Evolutionary conservation across 495 filamentous ascomycete genomes (phyloP), one percentile per base, ranked within the genome.

Genomic region (Letharia lupina): DNA sequence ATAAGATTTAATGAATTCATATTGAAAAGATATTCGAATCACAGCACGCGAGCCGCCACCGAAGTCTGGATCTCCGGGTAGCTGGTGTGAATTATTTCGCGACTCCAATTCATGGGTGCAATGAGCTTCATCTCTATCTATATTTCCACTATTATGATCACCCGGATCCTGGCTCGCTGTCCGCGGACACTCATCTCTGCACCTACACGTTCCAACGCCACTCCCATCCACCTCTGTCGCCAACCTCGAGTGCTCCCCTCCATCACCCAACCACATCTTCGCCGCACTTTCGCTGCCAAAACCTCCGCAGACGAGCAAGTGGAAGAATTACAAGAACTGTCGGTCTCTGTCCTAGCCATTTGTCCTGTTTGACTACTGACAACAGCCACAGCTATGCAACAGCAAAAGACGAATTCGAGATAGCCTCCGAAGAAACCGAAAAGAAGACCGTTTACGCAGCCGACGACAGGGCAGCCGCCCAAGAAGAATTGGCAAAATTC

Each of bases 391-490:
- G 71, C 20, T 81, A 80, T 69, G 77, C 75, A 60, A 82, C 79
- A 4, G 80, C 80, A 1, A 74, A 75, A 66, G 80, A 82, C 69
- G 81, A 82, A 65, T 85, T 85, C 73, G 81, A 85, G 58, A 83
- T 85, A 61, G 82, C 82, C 20, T 73, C 73, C 44, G 82, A 85
- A 67, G 82, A 84, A 66, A 85, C 82, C 12, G 77, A 79, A 59
- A 81, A 82, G 72, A 76, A 79, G 47, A 77, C 82, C 37, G 77
- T 81, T 44, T 85, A 84, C 67, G 82, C 81, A 11, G 73, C 72
- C 23, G 79, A 79, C 48, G 82, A 85, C 72, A 71, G 82, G 18
- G 76, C 73, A n/a, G 81, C 82, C 15, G 82, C 82, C 33, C 67
- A 78, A 35, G 77, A 81, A 64, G 82, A 83, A 68, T 62, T 85